Evolutionary conservation across 805 yeast species (phyloP).

Genomic region (Candida namnaoensis): DNA sequence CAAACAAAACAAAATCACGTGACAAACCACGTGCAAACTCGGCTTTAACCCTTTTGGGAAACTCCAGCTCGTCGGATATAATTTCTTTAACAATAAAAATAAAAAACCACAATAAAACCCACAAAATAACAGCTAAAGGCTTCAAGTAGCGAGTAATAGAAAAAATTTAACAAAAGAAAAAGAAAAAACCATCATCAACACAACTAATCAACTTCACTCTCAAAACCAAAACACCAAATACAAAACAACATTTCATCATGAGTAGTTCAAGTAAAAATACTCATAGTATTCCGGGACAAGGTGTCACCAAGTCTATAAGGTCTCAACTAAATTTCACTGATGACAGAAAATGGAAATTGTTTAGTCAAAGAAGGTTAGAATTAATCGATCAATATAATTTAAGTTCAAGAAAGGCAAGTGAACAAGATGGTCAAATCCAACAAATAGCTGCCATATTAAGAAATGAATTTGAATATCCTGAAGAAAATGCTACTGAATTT

Average conservation of each 20-base stretch:
- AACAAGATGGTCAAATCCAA: conserved; percentile 78
- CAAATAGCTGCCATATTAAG: conserved; percentile 72
- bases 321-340: conserved; percentile 65
- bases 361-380: conserved; percentile 85
- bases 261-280: conserved; percentile 3
- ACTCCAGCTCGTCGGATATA: too few relatives aligned
- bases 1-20: too few relatives aligned
- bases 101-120: too few relatives aligned
- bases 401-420: conserved; percentile 73
- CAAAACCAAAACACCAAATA: neutral
- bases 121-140: too few relatives aligned
- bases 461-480: conserved; percentile 67
- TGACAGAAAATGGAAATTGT: conserved; percentile 79
- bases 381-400: conserved; percentile 67
- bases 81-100: too few relatives aligned
- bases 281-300: conserved; percentile 11
- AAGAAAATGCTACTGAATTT: conserved; percentile 56
- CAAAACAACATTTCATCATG: too few relatives aligned
- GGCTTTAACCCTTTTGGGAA: too few relatives aligned
- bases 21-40: too few relatives aligned
- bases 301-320: conserved; percentile 33
- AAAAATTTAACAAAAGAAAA: too few relatives aligned
- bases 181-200: too few relatives aligned
- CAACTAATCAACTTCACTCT: too few relatives aligned
- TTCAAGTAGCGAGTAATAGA: too few relatives aligned